phyloP scores from a whole-genome alignment of 108 stramenopile genomes.

The Schizochytrium sp. region DNA sequence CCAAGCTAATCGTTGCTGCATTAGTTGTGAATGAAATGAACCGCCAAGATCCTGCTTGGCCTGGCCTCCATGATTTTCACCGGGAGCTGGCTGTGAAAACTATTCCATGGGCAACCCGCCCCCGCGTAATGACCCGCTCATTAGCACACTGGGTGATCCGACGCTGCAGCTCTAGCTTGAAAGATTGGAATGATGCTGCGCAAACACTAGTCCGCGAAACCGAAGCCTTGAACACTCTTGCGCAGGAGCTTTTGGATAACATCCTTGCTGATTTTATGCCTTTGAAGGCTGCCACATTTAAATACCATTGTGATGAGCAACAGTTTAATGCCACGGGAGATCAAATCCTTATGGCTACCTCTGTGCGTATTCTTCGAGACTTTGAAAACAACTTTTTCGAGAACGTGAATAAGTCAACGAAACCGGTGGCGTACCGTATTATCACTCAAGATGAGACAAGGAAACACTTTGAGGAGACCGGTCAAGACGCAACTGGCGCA shows the following conservation, averaged over 20 bases:
- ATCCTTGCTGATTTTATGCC: not conserved
- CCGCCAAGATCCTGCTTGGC: not conserved
- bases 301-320: not conserved
- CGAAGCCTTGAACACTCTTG: not conserved
- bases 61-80: not conserved
- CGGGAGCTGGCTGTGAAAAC: not conserved
- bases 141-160: constrained; percentile 6
- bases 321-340: not conserved
- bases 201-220: not conserved
- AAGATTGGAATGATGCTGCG: not conserved
- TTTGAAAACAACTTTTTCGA: constrained; percentile 38
- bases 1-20: not conserved
- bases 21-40: not conserved
- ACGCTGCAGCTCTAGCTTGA: not conserved
- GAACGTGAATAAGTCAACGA: not conserved
- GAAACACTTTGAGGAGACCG: not conserved
- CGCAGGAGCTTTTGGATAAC: constrained; percentile 26
- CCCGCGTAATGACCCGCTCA: not conserved
- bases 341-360: not conserved
- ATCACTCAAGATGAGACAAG: constrained; percentile 5
- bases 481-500: not conserved
- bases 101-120: constrained; percentile 1
- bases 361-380: not conserved
- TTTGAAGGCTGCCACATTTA: not conserved
- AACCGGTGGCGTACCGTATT: not conserved